Conservation (phyloP, 768 basidiomycete genomes). For the Mycena pura region DNA sequence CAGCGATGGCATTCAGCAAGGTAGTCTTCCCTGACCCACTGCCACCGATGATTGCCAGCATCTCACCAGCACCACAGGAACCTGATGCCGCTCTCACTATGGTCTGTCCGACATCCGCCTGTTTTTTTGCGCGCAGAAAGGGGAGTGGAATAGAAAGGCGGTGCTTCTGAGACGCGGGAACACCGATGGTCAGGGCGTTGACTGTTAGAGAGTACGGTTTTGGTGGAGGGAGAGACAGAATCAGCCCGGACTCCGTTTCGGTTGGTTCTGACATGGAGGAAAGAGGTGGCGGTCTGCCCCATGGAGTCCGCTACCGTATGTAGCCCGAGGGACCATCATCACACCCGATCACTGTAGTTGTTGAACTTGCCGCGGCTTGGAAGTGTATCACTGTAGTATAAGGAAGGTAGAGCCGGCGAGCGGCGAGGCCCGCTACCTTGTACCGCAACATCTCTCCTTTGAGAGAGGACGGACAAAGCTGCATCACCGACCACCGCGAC, state of each 20-base stretch:
- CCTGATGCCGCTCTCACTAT: slow-evolving; percentile 21
- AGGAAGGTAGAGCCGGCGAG: too few species aligned
- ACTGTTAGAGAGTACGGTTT: slow-evolving; percentile 13
- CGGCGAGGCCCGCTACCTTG: too few species aligned
- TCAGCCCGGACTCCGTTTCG: not conserved
- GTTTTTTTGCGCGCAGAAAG: slow-evolving; percentile 12
- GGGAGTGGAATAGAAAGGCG: slow-evolving; percentile 12
- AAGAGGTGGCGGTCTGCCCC: too few species aligned
- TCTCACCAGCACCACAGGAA: slow-evolving; percentile 22
- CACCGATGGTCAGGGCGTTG: slow-evolving; percentile 9
- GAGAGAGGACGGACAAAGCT: too few species aligned
- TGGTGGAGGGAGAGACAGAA: slow-evolving; percentile 26
- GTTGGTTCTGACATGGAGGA: not conserved
- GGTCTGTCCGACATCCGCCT: not conserved
- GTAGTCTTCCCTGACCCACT: slow-evolving; percentile 22
- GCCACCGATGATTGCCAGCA: slow-evolving; percentile 27
- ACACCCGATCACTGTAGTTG: too few species aligned
- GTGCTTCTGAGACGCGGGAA: not conserved
- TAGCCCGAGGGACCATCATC: too few species aligned
- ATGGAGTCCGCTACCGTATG: too few species aligned
- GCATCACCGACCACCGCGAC: too few species aligned
- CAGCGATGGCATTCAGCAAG: slow-evolving; percentile 25
- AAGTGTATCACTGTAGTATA: too few species aligned
- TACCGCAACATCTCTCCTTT: too few species aligned
- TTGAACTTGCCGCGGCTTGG: too few species aligned